These are phyloP conservation scores for Apodospora peruviana DNA, from an alignment of 495 filamentous ascomycete species.

Conservation along the genomic window DNA sequence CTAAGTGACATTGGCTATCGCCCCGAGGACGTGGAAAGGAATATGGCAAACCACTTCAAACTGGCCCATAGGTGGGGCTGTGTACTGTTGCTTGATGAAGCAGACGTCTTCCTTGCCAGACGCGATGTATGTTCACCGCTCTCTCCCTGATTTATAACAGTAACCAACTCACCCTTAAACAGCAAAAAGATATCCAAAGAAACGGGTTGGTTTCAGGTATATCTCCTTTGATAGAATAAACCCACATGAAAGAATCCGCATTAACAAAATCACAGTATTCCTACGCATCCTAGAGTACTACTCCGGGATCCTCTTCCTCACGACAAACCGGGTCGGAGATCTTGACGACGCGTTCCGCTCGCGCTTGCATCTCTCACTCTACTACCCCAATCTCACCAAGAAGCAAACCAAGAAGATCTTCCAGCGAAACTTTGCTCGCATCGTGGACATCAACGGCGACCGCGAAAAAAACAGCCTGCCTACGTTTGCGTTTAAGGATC, in stretches of 20 bases:
- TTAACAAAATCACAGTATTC: constrained; percentile 33
- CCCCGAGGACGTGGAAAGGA: constrained; percentile 32
- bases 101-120: constrained; percentile 50
- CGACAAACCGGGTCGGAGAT: constrained; percentile 48
- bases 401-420: constrained; percentile 29
- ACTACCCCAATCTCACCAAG: constrained; percentile 34
- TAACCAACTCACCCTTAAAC: no score
- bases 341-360: constrained; percentile 54
- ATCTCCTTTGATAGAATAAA: background rate
- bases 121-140: constrained; percentile 20
- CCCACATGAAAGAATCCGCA: constrained; percentile 23
- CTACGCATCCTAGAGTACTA: constrained; percentile 56
- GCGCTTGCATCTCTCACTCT: constrained; percentile 46
- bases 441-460: constrained; percentile 15
- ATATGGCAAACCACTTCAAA: constrained; percentile 34
- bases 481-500: constrained; percentile 7
- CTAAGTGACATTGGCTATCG: constrained; percentile 10
- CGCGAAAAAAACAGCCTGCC: constrained; percentile 6
- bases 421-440: constrained; percentile 25
- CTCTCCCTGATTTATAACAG: background rate
- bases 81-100: constrained; percentile 38
- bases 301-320: constrained; percentile 51
- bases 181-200: constrained; percentile 32
- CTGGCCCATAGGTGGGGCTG: constrained; percentile 42
- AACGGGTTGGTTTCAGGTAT: constrained; percentile 43